Evolutionary conservation across 2,329 filamentous ascomycete genomes (phyloP).

Genomic region (Aspergillus uvarum): DNA sequence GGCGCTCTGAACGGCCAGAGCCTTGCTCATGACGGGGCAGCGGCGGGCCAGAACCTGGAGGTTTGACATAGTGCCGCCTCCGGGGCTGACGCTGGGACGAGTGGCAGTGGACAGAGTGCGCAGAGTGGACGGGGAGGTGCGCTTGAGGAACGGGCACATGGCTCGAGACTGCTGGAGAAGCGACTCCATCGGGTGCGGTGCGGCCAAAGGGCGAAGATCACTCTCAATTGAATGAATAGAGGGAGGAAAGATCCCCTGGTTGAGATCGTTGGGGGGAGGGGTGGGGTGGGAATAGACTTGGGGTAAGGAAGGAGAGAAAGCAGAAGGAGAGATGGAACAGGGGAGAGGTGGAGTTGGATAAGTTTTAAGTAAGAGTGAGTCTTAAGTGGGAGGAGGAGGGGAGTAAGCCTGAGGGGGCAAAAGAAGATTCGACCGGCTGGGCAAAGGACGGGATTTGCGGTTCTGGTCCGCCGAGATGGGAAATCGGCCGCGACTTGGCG

Average conservation of each 20-base stretch:
- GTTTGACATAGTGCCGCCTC: conserved; percentile 94
- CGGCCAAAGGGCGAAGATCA: neutral
- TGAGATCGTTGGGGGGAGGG: neutral
- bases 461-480: neutral
- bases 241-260: neutral
- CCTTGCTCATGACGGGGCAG: conserved; percentile 99
- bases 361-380: neutral
- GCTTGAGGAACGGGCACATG: conserved; percentile 96
- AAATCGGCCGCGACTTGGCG: conserved; percentile 1
- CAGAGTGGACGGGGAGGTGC: conserved; percentile 86
- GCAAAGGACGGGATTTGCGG: conserved; percentile 1
- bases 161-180: conserved; percentile 92
- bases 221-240: neutral
- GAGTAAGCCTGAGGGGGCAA: conserved; percentile 3
- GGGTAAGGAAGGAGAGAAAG: neutral
- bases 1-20: conserved; percentile 75
- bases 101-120: conserved; percentile 76
- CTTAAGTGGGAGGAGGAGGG: neutral
- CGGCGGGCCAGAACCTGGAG: conserved; percentile 89
- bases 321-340: conserved; percentile 4
- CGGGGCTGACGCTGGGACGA: conserved; percentile 64
- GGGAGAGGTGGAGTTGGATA: neutral
- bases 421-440: conserved; percentile 1
- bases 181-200: conserved; percentile 70
- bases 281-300: neutral